Conservation (phyloP, 164 flowering plant genomes). For the Paratinospora sagittata region DNA sequence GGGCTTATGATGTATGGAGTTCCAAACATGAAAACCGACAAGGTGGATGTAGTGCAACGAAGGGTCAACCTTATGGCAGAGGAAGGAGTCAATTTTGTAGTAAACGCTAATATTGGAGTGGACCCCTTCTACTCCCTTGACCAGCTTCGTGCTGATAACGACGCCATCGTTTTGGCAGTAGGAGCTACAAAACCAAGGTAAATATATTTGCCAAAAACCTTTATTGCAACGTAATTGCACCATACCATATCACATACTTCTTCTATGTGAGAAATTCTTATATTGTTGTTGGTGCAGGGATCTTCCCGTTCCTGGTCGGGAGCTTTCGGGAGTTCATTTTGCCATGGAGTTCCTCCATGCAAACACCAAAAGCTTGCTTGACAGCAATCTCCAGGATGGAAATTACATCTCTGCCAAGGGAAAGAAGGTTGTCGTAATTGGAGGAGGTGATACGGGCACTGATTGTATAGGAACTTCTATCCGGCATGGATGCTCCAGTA, state of each 20-base stretch:
- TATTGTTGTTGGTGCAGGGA: conserved; percentile 46
- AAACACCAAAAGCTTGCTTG: conserved; percentile 95
- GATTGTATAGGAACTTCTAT: conserved; percentile 97
- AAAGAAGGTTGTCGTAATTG: conserved; percentile 95
- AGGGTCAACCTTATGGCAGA: conserved; percentile 87
- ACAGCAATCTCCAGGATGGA: conserved; percentile 81
- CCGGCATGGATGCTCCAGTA: conserved; percentile 75
- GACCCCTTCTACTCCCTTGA: conserved; percentile 74
- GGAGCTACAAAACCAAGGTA: conserved; percentile 98
- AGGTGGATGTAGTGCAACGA: conserved; percentile 76
- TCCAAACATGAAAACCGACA: conserved; percentile 98
- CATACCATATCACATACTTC: neutral
- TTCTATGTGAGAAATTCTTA: neutral
- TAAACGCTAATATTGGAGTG: conserved; percentile 80
- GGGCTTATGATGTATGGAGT: conserved; percentile 99
- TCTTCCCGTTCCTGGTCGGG: conserved; percentile 92
- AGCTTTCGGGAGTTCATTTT: conserved; percentile 77
- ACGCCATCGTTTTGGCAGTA: conserved; percentile 81
- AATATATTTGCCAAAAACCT: neutral
- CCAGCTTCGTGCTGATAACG: conserved; percentile 60
- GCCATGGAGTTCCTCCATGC: conserved; percentile 98
- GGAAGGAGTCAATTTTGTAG: conserved; percentile 89
- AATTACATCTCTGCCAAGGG: conserved; percentile 91
- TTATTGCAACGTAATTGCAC: too few relatives aligned
- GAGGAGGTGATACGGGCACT: conserved; percentile 99